Percentiles rank a stretch among this genome's conserved stretches.
phyloP scores from a whole-genome alignment of 306 rosid species.

The Vigna angularis region DNA sequence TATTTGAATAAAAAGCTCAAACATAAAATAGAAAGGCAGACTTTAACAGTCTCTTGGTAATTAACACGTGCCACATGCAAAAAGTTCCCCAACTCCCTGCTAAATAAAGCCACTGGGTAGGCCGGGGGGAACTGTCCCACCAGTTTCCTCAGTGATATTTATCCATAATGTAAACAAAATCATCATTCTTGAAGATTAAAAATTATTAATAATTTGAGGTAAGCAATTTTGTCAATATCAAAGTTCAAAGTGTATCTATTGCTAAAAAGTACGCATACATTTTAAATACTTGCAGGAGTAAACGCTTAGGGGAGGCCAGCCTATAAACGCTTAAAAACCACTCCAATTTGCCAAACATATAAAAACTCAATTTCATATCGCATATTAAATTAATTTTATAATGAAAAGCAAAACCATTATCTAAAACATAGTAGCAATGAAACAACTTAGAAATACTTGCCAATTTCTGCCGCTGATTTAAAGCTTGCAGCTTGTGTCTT shows the following conservation, averaged over 20 bases:
- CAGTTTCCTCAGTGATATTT: constrained; percentile 1
- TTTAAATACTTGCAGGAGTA: constrained; percentile 20
- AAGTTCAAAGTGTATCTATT: not conserved
- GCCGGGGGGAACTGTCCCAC: not conserved
- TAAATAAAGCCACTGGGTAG: not conserved
- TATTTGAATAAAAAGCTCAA: not conserved
- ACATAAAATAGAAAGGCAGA: not conserved
- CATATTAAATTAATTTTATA: constrained; percentile 20
- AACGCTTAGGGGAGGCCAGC: not conserved
- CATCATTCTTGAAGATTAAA: not conserved
- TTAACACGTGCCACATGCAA: constrained; percentile 4
- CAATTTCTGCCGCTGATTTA: constrained; percentile 99
- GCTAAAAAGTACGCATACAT: constrained; percentile 26
- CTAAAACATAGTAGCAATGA: constrained; percentile 32
- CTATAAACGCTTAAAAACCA: constrained; percentile 18
- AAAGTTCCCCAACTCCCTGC: not conserved
- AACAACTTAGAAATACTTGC: constrained; percentile 55
- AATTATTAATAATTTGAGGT: not conserved
- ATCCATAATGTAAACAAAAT: not conserved
- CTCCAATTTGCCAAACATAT: constrained; percentile 32
- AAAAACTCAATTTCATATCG: constrained; percentile 24
- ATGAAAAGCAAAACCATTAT: constrained; percentile 30
- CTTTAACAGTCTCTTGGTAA: not conserved
- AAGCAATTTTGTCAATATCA: constrained; percentile 23
- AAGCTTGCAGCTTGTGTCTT: constrained; percentile 97